Evolutionary conservation across 768 basidiomycete species (phyloP).

Genomic region (Dentipellis sp.): DNA sequence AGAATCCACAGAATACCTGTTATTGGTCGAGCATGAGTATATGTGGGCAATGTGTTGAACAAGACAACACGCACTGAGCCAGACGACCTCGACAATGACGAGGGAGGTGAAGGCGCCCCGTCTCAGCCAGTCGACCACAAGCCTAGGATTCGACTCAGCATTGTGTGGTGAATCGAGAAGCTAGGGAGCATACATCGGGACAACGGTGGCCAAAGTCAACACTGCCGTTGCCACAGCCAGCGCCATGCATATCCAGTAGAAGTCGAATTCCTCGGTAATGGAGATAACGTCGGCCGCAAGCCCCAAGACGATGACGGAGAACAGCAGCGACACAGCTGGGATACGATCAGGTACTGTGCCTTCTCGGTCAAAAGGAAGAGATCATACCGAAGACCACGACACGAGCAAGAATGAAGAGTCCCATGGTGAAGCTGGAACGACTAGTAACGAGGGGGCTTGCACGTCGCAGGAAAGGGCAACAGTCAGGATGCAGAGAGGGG

Average conservation of each 20-base stretch:
- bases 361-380: neutral
- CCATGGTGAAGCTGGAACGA: neutral
- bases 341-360: neutral
- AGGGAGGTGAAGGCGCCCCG: constrained; percentile 30
- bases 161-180: neutral
- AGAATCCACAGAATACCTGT: constrained; percentile 27
- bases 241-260: neutral
- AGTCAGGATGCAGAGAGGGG: no score
- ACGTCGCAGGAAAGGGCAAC: no score
- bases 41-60: neutral
- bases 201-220: neutral
- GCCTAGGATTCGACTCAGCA: constrained; percentile 15
- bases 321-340: neutral
- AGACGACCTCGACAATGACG: constrained; percentile 27
- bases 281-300: neutral
- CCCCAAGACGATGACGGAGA: neutral
- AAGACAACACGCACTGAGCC: constrained; percentile 23
- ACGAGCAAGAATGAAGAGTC: neutral
- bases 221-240: neutral
- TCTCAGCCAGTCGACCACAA: constrained; percentile 25
- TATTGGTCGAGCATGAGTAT: neutral
- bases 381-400: neutral
- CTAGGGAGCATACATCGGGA: neutral
- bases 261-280: neutral
- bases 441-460: neutral